phyloP scores from a whole-genome alignment of 108 stramenopile species.

The Schizochytrium sp. region DNA sequence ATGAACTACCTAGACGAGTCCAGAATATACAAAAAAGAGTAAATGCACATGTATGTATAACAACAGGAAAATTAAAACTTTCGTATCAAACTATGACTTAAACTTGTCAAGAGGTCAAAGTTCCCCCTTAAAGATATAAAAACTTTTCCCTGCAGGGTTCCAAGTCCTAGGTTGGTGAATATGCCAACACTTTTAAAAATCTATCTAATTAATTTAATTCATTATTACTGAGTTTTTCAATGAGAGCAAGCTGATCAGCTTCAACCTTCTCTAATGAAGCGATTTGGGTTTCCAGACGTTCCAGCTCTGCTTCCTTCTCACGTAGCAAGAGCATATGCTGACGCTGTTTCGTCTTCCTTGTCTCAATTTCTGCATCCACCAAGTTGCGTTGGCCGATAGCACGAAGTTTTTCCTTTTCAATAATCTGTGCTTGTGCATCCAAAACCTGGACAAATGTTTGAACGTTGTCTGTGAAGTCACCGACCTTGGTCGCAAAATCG shows the following conservation, averaged over 20 bases:
- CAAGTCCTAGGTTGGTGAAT: too few species aligned
- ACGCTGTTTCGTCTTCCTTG: constrained; percentile 65
- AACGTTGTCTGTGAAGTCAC: constrained; percentile 69
- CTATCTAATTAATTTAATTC: constrained; percentile 44
- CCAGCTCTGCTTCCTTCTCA: constrained; percentile 71
- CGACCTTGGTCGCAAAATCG: constrained; percentile 70
- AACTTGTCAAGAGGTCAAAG: too few species aligned
- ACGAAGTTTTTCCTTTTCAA: constrained; percentile 70
- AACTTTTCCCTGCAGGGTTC: too few species aligned
- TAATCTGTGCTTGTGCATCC: constrained; percentile 69
- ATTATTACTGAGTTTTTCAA: constrained; percentile 73
- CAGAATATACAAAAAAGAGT: too few species aligned
- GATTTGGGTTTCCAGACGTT: constrained; percentile 69
- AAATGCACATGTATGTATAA: too few species aligned
- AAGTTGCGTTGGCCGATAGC: constrained; percentile 70
- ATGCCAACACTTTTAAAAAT: too few species aligned
- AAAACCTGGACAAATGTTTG: constrained; percentile 71
- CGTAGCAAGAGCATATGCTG: constrained; percentile 67
- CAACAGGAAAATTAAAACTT: too few species aligned
- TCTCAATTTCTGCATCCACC: constrained; percentile 71
- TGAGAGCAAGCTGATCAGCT: constrained; percentile 73
- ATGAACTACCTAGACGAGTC: too few species aligned
- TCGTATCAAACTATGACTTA: too few species aligned
- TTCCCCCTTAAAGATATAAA: too few species aligned
- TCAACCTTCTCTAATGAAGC: constrained; percentile 70